Evolutionary conservation across 2,329 filamentous ascomycete genomes (phyloP).

Genomic region (Fusarium torulosum): DNA sequence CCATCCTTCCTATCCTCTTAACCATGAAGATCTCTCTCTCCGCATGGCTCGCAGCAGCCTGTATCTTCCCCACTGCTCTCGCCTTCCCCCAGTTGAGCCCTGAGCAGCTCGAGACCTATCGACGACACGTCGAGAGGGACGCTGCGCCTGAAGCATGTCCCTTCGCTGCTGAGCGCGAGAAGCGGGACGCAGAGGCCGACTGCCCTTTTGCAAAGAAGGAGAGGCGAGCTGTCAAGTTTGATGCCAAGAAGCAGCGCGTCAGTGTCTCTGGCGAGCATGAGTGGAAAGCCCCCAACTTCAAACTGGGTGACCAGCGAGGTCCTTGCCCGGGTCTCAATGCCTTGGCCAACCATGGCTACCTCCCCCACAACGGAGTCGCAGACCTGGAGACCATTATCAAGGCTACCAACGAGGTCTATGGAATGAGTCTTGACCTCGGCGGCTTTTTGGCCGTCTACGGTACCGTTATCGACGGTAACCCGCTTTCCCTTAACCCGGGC

Average conservation of each 20-base stretch:
- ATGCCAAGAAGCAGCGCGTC: slow-evolving; percentile 14
- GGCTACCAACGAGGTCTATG: slow-evolving; percentile 52
- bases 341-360: slow-evolving; percentile 12
- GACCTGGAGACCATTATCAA: slow-evolving; percentile 13
- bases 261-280: slow-evolving; percentile 2
- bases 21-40: slow-evolving; percentile 1
- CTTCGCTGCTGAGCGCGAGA: neutral
- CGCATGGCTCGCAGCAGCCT: slow-evolving; percentile 1
- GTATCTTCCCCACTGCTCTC: neutral
- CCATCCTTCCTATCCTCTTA: rapidly evolving
- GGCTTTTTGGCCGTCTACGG: slow-evolving; percentile 60
- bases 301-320: slow-evolving; percentile 13
- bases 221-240: slow-evolving; percentile 4
- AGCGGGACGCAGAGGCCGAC: neutral
- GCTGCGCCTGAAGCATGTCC: neutral
- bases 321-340: slow-evolving; percentile 21
- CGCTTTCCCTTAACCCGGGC: slow-evolving; percentile 61
- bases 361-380: slow-evolving; percentile 8
- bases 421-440: slow-evolving; percentile 61
- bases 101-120: slow-evolving; percentile 9
- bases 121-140: neutral
- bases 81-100: slow-evolving; percentile 3
- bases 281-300: slow-evolving; percentile 4
- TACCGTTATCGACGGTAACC: slow-evolving; percentile 63
- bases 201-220: slow-evolving; percentile 4